phyloP scores from a whole-genome alignment of 2,329 filamentous ascomycete species.

The Microcera coccophila region DNA sequence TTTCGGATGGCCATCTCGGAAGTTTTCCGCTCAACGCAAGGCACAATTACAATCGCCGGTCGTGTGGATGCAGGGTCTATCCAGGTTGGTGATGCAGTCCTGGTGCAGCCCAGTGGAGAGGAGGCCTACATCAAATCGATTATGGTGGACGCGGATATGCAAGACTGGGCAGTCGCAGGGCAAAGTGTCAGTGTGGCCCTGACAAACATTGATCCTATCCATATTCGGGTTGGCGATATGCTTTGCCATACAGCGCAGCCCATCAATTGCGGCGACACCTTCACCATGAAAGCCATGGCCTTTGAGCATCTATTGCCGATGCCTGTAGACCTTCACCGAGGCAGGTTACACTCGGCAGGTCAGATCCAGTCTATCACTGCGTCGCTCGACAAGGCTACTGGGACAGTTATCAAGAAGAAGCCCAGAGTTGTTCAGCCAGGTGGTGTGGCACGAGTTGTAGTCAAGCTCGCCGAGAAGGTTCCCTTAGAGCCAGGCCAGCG shows the following conservation, averaged over 20 bases:
- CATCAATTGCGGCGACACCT: slow-evolving; percentile 66
- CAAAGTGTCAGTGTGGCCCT: slow-evolving; percentile 85
- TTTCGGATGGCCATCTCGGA: slow-evolving; percentile 84
- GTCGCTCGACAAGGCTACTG: slow-evolving; percentile 73
- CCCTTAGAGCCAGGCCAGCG: slow-evolving; percentile 77
- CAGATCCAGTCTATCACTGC: slow-evolving; percentile 69
- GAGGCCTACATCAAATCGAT: slow-evolving; percentile 77
- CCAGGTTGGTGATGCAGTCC: slow-evolving; percentile 76
- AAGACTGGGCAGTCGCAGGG: slow-evolving; percentile 88
- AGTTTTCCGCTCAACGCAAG: slow-evolving; percentile 76
- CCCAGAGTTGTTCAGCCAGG: slow-evolving; percentile 80
- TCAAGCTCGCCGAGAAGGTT: slow-evolving; percentile 69
- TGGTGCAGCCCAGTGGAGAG: slow-evolving; percentile 78
- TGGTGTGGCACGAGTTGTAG: slow-evolving; percentile 68
- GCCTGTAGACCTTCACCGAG: slow-evolving; percentile 83
- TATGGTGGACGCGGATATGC: slow-evolving; percentile 66
- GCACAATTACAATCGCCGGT: slow-evolving; percentile 79
- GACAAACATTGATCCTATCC: slow-evolving; percentile 75
- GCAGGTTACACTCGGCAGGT: slow-evolving; percentile 74
- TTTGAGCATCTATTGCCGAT: slow-evolving; percentile 89
- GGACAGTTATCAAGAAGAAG: slow-evolving; percentile 73
- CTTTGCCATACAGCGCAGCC: slow-evolving; percentile 68
- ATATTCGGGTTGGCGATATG: slow-evolving; percentile 81
- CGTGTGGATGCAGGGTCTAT: slow-evolving; percentile 79
- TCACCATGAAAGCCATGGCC: slow-evolving; percentile 79